phyloP scores from a whole-genome alignment of 164 flowering plant genomes.

The Annona cherimola region DNA sequence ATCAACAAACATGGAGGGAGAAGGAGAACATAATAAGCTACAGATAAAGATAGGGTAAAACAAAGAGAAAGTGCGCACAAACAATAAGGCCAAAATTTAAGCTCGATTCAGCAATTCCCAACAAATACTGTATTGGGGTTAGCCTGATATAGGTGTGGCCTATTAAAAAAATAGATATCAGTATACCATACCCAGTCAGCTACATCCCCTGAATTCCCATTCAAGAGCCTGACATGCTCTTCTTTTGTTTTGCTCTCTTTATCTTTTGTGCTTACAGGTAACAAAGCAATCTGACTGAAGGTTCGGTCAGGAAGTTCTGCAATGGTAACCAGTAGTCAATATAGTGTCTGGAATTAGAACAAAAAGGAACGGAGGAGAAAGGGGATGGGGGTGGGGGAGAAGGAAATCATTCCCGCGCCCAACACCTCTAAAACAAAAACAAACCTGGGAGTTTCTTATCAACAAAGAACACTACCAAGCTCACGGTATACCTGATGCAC shows the following conservation, averaged over 20 bases:
- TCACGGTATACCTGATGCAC: conserved; percentile 79
- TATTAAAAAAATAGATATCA: neutral
- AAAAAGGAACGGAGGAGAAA: neutral
- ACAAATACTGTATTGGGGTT: too few relatives aligned
- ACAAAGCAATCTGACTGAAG: conserved; percentile 35
- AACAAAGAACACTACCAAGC: conserved; percentile 76
- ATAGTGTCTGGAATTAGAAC: neutral
- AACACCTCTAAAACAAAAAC: conserved; percentile 1
- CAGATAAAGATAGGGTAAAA: neutral
- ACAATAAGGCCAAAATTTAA: too few relatives aligned
- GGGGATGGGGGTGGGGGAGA: neutral
- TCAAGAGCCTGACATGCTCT: conserved; percentile 73
- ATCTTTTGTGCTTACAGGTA: conserved; percentile 69
- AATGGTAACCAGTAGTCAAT: neutral
- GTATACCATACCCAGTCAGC: conserved; percentile 55
- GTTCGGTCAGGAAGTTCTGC: conserved; percentile 86
- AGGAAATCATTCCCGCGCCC: neutral
- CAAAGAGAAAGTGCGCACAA: neutral
- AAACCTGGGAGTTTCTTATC: conserved; percentile 77
- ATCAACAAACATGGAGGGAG: neutral
- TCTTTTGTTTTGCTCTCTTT: conserved; percentile 61
- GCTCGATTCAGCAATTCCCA: too few relatives aligned
- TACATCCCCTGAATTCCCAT: conserved; percentile 75
- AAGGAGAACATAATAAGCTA: neutral
- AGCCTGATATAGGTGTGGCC: too few relatives aligned